Conservation (phyloP, 2,329 filamentous ascomycete genomes). For the Rutstroemia sp. region DNA sequence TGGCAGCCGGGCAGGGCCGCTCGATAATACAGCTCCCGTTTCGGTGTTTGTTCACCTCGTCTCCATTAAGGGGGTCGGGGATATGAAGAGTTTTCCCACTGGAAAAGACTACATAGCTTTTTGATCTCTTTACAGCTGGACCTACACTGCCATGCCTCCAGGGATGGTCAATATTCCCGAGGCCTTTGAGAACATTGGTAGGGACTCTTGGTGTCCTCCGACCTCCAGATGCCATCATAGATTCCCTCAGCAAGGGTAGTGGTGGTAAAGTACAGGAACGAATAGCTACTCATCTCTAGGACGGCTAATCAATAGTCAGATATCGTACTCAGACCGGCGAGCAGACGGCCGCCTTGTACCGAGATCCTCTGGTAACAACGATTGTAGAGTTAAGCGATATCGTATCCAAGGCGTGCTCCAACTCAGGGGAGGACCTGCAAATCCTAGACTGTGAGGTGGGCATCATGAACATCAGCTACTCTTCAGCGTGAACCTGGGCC, state of each 20-base stretch:
- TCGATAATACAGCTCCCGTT: constrained; percentile 23
- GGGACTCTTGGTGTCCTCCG: not conserved
- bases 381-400: not conserved
- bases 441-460: constrained; percentile 34
- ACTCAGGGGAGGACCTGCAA: constrained; percentile 31
- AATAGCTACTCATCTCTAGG: constrained; percentile 20
- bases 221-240: not conserved
- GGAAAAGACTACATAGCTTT: constrained; percentile 16
- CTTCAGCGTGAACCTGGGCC: constrained; percentile 38
- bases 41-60: constrained; percentile 33
- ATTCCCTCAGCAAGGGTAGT: not conserved
- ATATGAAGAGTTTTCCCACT: constrained; percentile 9
- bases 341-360: constrained; percentile 30
- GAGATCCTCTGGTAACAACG: constrained; percentile 32
- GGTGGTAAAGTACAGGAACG: not conserved
- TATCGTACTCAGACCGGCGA: constrained; percentile 36
- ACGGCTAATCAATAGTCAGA: constrained; percentile 34
- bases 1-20: constrained; percentile 29
- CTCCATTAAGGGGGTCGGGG: constrained; percentile 32
- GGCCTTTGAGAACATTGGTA: not conserved
- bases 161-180: not conserved
- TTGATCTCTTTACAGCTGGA: constrained; percentile 35
- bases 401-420: constrained; percentile 24
- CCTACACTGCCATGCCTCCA: constrained; percentile 32
- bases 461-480: constrained; percentile 39